Conservation (phyloP, 2,329 filamentous ascomycete species). For the Trichoderma semiorbis region DNA sequence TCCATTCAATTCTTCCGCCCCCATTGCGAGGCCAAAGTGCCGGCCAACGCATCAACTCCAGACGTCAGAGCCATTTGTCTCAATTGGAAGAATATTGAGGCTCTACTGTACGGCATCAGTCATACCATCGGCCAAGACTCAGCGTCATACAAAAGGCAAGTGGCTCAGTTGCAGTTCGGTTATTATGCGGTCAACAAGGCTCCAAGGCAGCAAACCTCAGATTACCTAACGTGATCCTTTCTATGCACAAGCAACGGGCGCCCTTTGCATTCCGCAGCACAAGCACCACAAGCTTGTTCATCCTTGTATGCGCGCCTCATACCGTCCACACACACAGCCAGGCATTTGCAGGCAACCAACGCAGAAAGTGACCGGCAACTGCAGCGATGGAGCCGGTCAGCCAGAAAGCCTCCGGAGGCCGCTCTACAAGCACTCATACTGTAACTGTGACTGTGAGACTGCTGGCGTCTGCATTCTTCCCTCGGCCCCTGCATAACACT, state of each 20-base stretch:
- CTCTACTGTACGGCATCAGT: not conserved
- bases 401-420: not conserved
- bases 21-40: not conserved
- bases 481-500: not conserved
- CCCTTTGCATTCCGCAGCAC: not conserved
- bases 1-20: not conserved
- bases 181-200: not conserved
- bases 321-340: not conserved
- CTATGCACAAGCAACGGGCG: not conserved
- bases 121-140: not conserved
- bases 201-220: not conserved
- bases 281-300: not conserved
- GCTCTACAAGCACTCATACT: not conserved
- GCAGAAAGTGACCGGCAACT: not conserved
- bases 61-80: not conserved
- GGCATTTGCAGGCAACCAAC: not conserved
- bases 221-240: not conserved
- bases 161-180: not conserved
- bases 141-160: not conserved
- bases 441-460: not conserved
- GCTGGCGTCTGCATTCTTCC: not conserved
- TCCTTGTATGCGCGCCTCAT: not conserved
- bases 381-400: not conserved
- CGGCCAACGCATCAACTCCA: not conserved
- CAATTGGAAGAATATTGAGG: not conserved